Evolutionary conservation across 2,329 filamentous ascomycete genomes (phyloP).

Genomic region (Zymoseptoria tritici): DNA sequence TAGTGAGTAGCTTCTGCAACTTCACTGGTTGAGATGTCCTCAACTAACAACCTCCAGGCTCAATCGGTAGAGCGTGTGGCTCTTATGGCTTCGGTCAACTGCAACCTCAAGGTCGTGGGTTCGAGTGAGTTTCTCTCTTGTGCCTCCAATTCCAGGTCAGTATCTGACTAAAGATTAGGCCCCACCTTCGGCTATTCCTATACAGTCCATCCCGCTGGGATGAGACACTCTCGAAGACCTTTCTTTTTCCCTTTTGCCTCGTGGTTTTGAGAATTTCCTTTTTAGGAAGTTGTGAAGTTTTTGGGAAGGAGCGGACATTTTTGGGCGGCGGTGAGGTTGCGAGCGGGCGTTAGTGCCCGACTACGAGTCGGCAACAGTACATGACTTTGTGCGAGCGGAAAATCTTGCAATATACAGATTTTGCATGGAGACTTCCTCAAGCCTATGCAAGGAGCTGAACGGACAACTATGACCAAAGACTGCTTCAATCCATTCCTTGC

Average conservation of each 20-base stretch:
- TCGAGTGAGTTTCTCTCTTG: conserved; percentile 4
- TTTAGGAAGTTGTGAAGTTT: not conserved
- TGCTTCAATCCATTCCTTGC: too few relatives aligned
- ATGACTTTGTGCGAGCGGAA: too few relatives aligned
- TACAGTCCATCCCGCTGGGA: not conserved
- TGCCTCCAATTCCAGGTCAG: too few relatives aligned
- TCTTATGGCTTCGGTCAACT: conserved; percentile 9
- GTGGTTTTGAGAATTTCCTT: not conserved
- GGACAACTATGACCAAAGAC: too few relatives aligned
- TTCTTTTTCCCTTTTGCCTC: not conserved
- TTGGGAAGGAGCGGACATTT: not conserved
- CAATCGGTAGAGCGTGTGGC: conserved; percentile 18
- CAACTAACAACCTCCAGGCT: not conserved
- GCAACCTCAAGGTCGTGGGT: conserved; percentile 21
- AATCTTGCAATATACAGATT: too few relatives aligned
- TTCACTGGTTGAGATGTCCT: not conserved
- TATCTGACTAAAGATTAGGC: not conserved
- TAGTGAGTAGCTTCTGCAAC: not conserved
- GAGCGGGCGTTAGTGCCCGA: too few relatives aligned
- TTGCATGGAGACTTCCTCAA: too few relatives aligned
- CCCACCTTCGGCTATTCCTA: conserved; percentile 23
- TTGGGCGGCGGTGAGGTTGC: too few relatives aligned
- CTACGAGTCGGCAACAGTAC: too few relatives aligned
- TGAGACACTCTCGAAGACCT: not conserved
- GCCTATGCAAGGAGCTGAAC: too few relatives aligned